Evolutionary conservation across 768 basidiomycete genomes (phyloP).

Genomic region (Chalciporus sphaerocephalus): DNA sequence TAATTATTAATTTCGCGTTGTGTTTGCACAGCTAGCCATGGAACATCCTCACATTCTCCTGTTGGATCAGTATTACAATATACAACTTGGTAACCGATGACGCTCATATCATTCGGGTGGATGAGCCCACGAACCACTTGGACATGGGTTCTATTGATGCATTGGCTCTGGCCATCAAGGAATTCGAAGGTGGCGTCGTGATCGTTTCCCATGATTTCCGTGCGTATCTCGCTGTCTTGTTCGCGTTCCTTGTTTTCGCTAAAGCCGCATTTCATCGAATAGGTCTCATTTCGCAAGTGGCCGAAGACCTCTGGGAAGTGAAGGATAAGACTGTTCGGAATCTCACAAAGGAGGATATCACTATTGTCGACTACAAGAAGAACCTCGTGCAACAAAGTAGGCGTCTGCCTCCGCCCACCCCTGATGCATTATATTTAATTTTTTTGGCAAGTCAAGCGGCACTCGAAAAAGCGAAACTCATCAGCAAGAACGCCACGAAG

Average conservation of each 20-base stretch:
- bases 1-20: constrained; percentile 55
- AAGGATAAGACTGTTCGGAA: constrained; percentile 91
- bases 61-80: constrained; percentile 48
- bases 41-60: constrained; percentile 95
- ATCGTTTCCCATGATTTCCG: constrained; percentile 99
- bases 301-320: constrained; percentile 99
- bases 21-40: constrained; percentile 95
- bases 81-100: constrained; percentile 6
- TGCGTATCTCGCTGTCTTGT: constrained; percentile 37
- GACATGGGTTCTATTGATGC: constrained; percentile 99
- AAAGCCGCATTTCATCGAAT: constrained; percentile 11
- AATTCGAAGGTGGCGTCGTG: constrained; percentile 96
- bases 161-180: constrained; percentile 91
- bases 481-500: constrained; percentile 77
- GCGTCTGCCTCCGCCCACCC: constrained; percentile 23
- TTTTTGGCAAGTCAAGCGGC: constrained; percentile 61
- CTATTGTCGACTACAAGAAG: constrained; percentile 91
- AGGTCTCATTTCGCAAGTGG: constrained; percentile 96
- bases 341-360: constrained; percentile 85
- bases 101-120: constrained; percentile 33
- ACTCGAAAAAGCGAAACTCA: constrained; percentile 90
- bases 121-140: constrained; percentile 96
- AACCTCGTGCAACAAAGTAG: constrained; percentile 74
- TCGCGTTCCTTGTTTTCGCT: constrained; percentile 5
- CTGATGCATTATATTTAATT: neutral